Evolutionary conservation across 352 stramenopile species (phyloP).

Genomic region (Pythium pyrilobum): DNA sequence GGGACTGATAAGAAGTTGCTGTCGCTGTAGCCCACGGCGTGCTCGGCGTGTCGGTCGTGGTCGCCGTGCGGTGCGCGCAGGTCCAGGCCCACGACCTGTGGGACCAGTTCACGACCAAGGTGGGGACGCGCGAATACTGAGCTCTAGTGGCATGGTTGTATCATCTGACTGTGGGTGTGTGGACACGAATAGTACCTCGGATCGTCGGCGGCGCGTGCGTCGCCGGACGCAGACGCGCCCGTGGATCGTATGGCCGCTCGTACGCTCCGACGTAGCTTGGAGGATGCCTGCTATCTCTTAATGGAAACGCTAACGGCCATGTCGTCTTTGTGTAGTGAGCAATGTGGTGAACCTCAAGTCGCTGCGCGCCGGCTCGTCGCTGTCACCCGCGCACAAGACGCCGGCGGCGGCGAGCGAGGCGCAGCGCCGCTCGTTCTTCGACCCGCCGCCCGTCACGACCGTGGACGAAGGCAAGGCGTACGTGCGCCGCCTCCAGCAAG

Average conservation of each 20-base stretch:
- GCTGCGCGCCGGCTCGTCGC: conserved; percentile 26
- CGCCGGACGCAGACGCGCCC: background rate
- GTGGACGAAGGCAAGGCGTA: conserved; percentile 74
- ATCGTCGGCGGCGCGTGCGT: background rate
- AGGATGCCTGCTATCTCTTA: background rate
- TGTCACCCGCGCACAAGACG: conserved; percentile 43
- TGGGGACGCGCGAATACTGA: conserved; percentile 1
- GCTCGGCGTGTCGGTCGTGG: conserved; percentile 45
- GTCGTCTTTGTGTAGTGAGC: conserved; percentile 39
- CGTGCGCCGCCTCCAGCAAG: conserved; percentile 52
- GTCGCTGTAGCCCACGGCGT: conserved; percentile 34
- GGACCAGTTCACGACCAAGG: conserved; percentile 54
- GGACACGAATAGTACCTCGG: conserved; percentile 14
- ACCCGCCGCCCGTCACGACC: conserved; percentile 49
- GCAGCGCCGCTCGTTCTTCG: conserved; percentile 63
- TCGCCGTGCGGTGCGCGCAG: conserved; percentile 58
- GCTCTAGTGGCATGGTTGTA: background rate
- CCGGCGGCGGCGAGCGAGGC: conserved; percentile 7
- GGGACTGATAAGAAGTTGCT: too few species aligned
- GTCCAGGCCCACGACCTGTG: conserved; percentile 60
- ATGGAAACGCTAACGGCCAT: too few species aligned
- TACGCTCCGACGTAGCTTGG: background rate
- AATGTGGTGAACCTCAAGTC: conserved; percentile 57
- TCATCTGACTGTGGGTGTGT: background rate
- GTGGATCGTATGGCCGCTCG: conserved; percentile 5